These are phyloP conservation scores for Yamadazyma sp. DNA, from an alignment of 1,139 yeast genomes.

Conservation along the genomic window DNA sequence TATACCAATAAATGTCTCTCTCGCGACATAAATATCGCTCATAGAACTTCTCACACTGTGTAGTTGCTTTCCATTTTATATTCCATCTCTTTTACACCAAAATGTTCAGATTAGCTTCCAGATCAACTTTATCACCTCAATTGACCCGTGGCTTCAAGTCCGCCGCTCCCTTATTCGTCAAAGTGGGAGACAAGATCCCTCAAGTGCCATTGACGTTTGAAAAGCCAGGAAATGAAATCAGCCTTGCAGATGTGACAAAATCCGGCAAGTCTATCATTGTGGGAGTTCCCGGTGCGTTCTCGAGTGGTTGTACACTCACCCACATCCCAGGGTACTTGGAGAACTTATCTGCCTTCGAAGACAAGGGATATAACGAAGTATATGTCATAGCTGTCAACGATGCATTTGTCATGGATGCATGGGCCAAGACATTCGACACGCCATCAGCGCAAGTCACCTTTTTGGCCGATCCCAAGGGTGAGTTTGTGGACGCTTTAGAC, in stretches of 20 bases:
- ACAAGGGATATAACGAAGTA: slow-evolving; percentile 62
- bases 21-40: no score
- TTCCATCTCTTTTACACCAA: not conserved
- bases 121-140: slow-evolving; percentile 5
- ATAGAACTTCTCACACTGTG: no score
- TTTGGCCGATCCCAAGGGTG: slow-evolving; percentile 77
- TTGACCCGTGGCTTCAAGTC: slow-evolving; percentile 30
- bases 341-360: slow-evolving; percentile 49
- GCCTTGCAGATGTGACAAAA: slow-evolving; percentile 56
- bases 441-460: slow-evolving; percentile 41
- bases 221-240: slow-evolving; percentile 66
- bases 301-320: slow-evolving; percentile 77
- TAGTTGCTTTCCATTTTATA: not conserved
- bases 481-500: slow-evolving; percentile 64
- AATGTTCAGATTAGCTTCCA: slow-evolving; percentile 2
- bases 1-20: no score
- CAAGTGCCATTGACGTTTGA: slow-evolving; percentile 54
- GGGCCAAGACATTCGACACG: slow-evolving; percentile 46
- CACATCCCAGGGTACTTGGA: slow-evolving; percentile 80
- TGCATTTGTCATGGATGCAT: slow-evolving; percentile 75
- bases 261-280: slow-evolving; percentile 60
- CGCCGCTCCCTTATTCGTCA: slow-evolving; percentile 20
- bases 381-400: slow-evolving; percentile 81
- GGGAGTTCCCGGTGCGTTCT: slow-evolving; percentile 91
- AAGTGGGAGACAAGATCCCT: slow-evolving; percentile 61